A percentile compares a stretch with the other conserved stretches of the same genome.
Evolutionary conservation across 768 basidiomycete species (phyloP).

Genomic region (Calocera viscosa): DNA sequence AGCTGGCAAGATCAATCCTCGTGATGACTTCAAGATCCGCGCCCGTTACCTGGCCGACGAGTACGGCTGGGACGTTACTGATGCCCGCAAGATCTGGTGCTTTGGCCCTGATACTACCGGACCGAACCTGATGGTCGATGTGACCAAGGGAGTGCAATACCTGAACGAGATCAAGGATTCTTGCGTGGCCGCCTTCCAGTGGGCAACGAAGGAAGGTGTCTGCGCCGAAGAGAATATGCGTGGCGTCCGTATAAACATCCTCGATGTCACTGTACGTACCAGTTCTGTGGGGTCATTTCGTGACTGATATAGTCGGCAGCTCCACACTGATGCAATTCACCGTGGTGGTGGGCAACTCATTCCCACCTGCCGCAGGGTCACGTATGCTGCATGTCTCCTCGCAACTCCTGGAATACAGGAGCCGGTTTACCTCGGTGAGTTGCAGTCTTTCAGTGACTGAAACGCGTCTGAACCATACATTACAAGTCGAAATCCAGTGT

Average conservation of each 20-base stretch:
- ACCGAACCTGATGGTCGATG: slow-evolving; percentile 92
- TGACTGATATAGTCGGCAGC: slow-evolving; percentile 32
- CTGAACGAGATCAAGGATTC: slow-evolving; percentile 99
- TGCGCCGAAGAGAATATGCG: slow-evolving; percentile 97
- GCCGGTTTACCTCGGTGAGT: slow-evolving; percentile 80
- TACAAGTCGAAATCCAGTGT: slow-evolving; percentile 93
- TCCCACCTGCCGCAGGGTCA: slow-evolving; percentile 89
- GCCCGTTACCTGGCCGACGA: slow-evolving; percentile 95
- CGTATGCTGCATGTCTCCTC: slow-evolving; percentile 89
- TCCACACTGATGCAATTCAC: slow-evolving; percentile 98
- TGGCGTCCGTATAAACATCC: slow-evolving; percentile 88
- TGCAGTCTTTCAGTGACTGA: slow-evolving; percentile 9
- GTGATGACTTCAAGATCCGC: slow-evolving; percentile 96
- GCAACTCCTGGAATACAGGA: slow-evolving; percentile 88
- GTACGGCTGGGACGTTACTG: slow-evolving; percentile 96
- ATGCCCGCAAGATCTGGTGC: slow-evolving; percentile 99
- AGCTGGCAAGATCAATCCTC: slow-evolving; percentile 63
- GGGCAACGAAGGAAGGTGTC: slow-evolving; percentile 98
- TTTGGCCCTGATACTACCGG: slow-evolving; percentile 98
- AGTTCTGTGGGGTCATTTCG: not conserved
- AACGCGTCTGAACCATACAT: slow-evolving; percentile 15
- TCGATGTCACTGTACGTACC: slow-evolving; percentile 67
- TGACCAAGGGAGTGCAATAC: slow-evolving; percentile 98
- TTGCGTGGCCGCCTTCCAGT: slow-evolving; percentile 97
- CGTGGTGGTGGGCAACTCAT: slow-evolving; percentile 98